Conservation (phyloP, 2,329 filamentous ascomycete species). For the Fonsecaea erecta region DNA sequence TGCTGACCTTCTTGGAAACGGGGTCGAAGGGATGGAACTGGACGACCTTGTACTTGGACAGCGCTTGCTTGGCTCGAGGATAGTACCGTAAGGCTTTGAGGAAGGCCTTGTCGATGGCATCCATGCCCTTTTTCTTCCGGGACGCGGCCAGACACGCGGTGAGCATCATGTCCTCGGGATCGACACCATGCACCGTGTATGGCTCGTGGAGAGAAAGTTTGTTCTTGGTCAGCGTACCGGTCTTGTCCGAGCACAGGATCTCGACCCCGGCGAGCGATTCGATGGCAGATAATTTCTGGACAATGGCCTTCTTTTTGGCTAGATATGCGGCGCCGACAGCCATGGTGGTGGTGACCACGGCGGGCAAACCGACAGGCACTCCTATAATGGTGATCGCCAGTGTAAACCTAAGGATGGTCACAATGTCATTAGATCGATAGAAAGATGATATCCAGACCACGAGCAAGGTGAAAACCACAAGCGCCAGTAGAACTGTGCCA, state of each 20-base stretch:
- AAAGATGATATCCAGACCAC: slow-evolving; percentile 86
- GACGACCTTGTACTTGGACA: slow-evolving; percentile 82
- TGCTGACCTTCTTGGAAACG: slow-evolving; percentile 89
- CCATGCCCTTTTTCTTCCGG: slow-evolving; percentile 94
- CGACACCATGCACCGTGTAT: slow-evolving; percentile 79
- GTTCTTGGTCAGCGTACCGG: slow-evolving; percentile 91
- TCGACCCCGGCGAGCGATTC: slow-evolving; percentile 91
- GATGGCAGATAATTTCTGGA: slow-evolving; percentile 89
- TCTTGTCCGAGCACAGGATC: slow-evolving; percentile 94
- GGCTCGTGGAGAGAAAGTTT: slow-evolving; percentile 87
- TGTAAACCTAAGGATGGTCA: slow-evolving; percentile 80
- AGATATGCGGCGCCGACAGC: slow-evolving; percentile 90
- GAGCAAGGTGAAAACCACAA: slow-evolving; percentile 80
- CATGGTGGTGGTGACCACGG: slow-evolving; percentile 93
- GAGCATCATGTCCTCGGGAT: slow-evolving; percentile 86
- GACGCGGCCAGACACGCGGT: slow-evolving; percentile 88
- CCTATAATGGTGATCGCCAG: slow-evolving; percentile 89
- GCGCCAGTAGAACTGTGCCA: slow-evolving; percentile 75
- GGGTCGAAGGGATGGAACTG: slow-evolving; percentile 89
- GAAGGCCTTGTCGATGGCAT: slow-evolving; percentile 94
- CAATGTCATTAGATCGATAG: slow-evolving; percentile 82
- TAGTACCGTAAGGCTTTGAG: slow-evolving; percentile 83
- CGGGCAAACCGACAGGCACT: slow-evolving; percentile 90
- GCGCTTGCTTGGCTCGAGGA: slow-evolving; percentile 77
- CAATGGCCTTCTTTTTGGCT: slow-evolving; percentile 89